phyloP scores from a whole-genome alignment of 208 protist species.

The Crithidia brevicula region DNA sequence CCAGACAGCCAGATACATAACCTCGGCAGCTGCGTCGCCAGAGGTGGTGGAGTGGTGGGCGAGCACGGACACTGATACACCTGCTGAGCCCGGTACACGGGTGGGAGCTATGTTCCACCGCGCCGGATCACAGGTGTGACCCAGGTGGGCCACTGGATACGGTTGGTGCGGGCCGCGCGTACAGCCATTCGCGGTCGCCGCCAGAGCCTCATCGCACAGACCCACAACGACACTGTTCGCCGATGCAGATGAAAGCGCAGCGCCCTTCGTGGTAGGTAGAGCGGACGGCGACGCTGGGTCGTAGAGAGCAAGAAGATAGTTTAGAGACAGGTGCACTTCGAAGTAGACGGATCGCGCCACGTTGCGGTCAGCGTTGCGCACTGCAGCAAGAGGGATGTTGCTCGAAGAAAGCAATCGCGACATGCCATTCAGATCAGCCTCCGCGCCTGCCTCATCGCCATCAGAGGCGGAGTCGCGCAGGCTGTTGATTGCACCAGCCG shows the following conservation, averaged over 20 bases:
- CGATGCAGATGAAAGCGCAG: neutral
- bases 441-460: neutral
- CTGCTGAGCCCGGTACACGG: constrained; percentile 2
- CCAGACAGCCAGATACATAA: constrained; percentile 21
- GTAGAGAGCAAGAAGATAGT: constrained; percentile 52
- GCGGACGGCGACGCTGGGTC: neutral
- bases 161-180: constrained; percentile 19
- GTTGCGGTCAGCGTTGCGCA: neutral
- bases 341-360: constrained; percentile 52
- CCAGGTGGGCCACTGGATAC: constrained; percentile 25
- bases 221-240: constrained; percentile 33
- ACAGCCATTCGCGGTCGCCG: constrained; percentile 29
- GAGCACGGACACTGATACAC: constrained; percentile 31
- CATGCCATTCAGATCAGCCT: neutral
- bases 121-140: constrained; percentile 12
- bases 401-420: neutral
- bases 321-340: constrained; percentile 70
- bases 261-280: neutral
- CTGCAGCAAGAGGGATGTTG: neutral
- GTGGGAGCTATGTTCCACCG: no score
- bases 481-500: neutral
- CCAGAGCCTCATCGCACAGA: constrained; percentile 21
- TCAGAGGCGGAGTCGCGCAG: neutral
- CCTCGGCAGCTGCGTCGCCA: neutral
- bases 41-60: constrained; percentile 13